Conservation (phyloP, 805 yeast genomes). For the Kuraishia piskuri region DNA sequence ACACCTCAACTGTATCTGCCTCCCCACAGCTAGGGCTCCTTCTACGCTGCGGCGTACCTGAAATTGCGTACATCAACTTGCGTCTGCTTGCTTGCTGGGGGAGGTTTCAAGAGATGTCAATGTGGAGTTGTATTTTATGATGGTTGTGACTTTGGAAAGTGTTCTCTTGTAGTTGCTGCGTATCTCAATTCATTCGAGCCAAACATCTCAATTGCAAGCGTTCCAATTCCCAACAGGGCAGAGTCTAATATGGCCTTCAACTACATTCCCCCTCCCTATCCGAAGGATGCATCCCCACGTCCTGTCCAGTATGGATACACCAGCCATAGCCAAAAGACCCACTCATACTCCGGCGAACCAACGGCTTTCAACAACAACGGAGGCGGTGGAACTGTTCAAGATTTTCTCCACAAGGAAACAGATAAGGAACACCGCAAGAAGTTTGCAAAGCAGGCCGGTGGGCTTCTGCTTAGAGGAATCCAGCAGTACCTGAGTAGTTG, state of each 20-base stretch:
- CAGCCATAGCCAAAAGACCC: not conserved
- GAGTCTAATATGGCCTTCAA: not conserved
- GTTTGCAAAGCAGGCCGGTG: conserved; percentile 4
- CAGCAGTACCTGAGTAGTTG: conserved; percentile 2
- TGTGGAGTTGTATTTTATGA: no score
- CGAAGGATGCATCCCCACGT: conserved; percentile 5
- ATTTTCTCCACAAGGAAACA: conserved; percentile 3
- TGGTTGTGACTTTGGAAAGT: not conserved
- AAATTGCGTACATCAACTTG: not conserved
- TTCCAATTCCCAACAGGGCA: not conserved
- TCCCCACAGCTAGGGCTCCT: not conserved
- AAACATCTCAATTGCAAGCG: not conserved
- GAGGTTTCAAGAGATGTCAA: no score
- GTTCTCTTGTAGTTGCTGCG: no score
- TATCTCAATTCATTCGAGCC: no score
- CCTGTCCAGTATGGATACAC: conserved; percentile 6
- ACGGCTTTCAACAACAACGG: not conserved
- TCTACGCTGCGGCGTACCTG: not conserved
- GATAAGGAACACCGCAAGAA: conserved; percentile 6
- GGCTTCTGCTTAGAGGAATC: not conserved
- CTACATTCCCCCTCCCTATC: conserved; percentile 1
- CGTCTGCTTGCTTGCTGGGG: not conserved
- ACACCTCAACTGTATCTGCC: no score
- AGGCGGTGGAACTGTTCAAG: not conserved
- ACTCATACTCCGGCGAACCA: not conserved